phyloP scores from a whole-genome alignment of 2,329 filamentous ascomycete species.

The Cladophialophora exuberans region DNA sequence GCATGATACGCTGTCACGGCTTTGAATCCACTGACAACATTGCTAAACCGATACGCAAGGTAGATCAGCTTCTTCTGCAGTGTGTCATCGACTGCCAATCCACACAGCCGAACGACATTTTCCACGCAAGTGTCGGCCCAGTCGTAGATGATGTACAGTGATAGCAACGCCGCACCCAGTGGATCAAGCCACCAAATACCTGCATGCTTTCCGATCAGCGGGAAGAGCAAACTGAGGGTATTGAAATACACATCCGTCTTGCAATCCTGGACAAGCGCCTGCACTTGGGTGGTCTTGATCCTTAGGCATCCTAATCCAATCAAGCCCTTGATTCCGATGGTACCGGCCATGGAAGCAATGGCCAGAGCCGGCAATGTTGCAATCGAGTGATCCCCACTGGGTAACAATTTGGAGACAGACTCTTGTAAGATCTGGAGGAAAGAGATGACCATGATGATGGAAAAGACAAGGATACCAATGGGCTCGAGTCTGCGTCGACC shows the following conservation, averaged over 20 bases:
- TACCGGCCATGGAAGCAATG: slow-evolving; percentile 61
- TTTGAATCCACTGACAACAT: slow-evolving; percentile 59
- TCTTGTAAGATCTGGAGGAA: slow-evolving; percentile 65
- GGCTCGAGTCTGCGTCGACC: slow-evolving; percentile 62
- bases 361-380: slow-evolving; percentile 53
- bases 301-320: slow-evolving; percentile 63
- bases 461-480: slow-evolving; percentile 65
- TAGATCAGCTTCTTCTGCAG: slow-evolving; percentile 62
- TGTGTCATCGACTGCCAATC: slow-evolving; percentile 57
- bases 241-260: slow-evolving; percentile 69
- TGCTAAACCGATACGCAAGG: slow-evolving; percentile 61
- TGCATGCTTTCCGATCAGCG: slow-evolving; percentile 61
- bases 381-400: slow-evolving; percentile 40
- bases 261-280: slow-evolving; percentile 66
- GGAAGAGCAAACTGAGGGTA: slow-evolving; percentile 64
- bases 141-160: slow-evolving; percentile 70
- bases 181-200: slow-evolving; percentile 70
- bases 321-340: slow-evolving; percentile 62
- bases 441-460: slow-evolving; percentile 65
- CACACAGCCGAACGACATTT: slow-evolving; percentile 62
- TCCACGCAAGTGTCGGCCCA: slow-evolving; percentile 66
- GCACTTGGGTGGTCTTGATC: slow-evolving; percentile 67
- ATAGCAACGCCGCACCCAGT: slow-evolving; percentile 63
- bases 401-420: slow-evolving; percentile 61
- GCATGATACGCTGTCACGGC: slow-evolving; percentile 62